Evolutionary conservation across 2,329 filamentous ascomycete species (phyloP), one percentile per base, ranked within the genome.

Genomic region (Periconia macrospinosa): DNA sequence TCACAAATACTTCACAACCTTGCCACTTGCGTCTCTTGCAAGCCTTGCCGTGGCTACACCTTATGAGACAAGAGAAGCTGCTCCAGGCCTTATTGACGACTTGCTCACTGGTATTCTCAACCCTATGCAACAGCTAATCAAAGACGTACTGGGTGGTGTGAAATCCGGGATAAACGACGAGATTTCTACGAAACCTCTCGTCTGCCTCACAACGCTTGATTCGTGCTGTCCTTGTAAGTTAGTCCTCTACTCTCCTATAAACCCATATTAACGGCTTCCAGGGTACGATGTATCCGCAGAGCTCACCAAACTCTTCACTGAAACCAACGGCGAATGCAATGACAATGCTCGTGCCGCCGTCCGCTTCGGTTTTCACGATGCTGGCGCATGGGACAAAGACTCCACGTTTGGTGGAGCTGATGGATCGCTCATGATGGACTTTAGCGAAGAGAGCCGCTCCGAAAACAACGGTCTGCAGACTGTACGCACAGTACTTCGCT

Each of bases 401-500:
- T 65, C 73, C 43, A 57, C 59, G 35, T 62, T 62, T 3, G 70
- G 73, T 14, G 76, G 75, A 40, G 76, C 75, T 15, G 75, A 78
- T 50, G 76, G 76, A 40, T 76, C 74, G 1, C 63, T 78, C 11
- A 55, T 76, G 17, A 72, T 77, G 53, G 62, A 69, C 30, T 62
- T 71, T 41, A 63, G 68, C 20, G 76, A 78, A 53, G 63, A 73
- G 18, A 53, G 59, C 11, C 65, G 76, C 3, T 33, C 58, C 1
- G 73, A 76, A 40, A 75, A 85, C 66, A 69, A 63, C n/a, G 81
- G 80, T 0, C 71, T 85, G 3, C 64, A 75, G 51, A 67, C 62
- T 8, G 78, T 81, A 41, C 75, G 74, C 6, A 55, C 53, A 2
- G 63, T 74, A 20, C 73, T 79, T 3, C 65, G 69, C 37, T 53